phyloP scores from a whole-genome alignment of 1,139 yeast genomes.

The Saccharomycopsis crataegensis region DNA sequence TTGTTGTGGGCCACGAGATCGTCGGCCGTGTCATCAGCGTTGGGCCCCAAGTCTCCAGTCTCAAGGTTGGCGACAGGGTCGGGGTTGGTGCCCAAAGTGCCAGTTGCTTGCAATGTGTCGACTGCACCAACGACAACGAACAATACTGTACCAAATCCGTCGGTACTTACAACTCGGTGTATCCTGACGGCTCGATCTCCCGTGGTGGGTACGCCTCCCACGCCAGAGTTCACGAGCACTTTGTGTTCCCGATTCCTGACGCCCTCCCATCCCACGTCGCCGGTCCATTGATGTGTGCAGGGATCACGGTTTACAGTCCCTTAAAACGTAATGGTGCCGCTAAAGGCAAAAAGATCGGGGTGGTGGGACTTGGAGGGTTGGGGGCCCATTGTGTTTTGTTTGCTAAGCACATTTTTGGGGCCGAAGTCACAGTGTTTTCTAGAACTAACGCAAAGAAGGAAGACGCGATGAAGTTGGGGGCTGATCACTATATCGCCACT shows the following conservation, averaged over 20 bases:
- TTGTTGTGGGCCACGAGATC: conserved; percentile 44
- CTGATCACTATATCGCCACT: conserved; percentile 45
- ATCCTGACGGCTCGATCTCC: conserved; percentile 28
- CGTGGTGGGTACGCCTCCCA: conserved; percentile 47
- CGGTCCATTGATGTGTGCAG: conserved; percentile 49
- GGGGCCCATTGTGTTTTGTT: conserved; percentile 55
- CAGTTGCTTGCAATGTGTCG: conserved; percentile 40
- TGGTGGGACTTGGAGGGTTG: conserved; percentile 54
- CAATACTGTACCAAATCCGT: conserved; percentile 36
- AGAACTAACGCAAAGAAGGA: conserved; percentile 41
- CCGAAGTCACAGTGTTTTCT: conserved; percentile 48
- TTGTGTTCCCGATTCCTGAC: conserved; percentile 44
- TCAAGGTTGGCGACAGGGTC: conserved; percentile 39
- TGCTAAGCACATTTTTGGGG: conserved; percentile 46
- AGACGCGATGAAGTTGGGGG: conserved; percentile 47
- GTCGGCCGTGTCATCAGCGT: conserved; percentile 38
- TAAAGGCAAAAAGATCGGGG: conserved; percentile 40
- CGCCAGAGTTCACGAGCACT: conserved; percentile 40
- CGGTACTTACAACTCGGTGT: conserved; percentile 25
- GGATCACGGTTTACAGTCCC: conserved; percentile 46
- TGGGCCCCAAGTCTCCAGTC: conserved; percentile 30
- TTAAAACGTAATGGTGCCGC: conserved; percentile 37
- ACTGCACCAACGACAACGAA: conserved; percentile 38
- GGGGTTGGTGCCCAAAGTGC: conserved; percentile 46
- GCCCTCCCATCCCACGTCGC: conserved; percentile 34